Base-by-base conservation (phyloP, 306 rosid genomes). In the Luffa acutangula region DNA sequence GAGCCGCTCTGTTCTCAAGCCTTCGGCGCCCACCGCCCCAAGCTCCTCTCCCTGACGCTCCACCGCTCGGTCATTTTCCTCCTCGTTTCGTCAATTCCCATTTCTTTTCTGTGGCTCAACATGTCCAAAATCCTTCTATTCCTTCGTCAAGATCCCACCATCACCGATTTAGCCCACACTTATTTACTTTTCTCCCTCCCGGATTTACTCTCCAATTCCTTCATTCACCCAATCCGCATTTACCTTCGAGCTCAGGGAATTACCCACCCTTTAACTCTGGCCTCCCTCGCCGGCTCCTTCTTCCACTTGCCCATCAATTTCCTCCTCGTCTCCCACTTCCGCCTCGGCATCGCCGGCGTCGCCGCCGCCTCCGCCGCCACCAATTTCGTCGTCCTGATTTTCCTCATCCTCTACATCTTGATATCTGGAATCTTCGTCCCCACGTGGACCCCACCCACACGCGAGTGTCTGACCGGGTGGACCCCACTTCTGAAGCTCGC, bases 1-100 rank as follows among this genome's bases (percentile, higher is more conserved):
- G 97, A 93, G 74, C 97, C 99, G 0, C 93, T 95, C 2, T 95
- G 99, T 9, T 91, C 97, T 2, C 99, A 95, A 76, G 97, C 97
- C 85, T 95, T 90, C 78, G 97, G 99, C 2, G 99, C 99, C 0
- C 88, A 88, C 5, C 96, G 91, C 3, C 96, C 92, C 0, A 91
- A 90, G 21, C 91, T 91, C 21, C 88, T 95, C 2, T 93, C 96
- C 4, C 10, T 87, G 1, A 93, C 99, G 13, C 97, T 95, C 62
- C 99, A 93, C n/a, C 93, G 97, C 10, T 77, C 87, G 2, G 85
- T 93, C 36, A 71, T 95, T 18, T 95, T 95, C 75, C 96, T 95
- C 7, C 46, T 83, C 0, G 53, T 81, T 0, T 89, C 85, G 3
- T 91, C 97, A 12, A 36, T 95, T 36, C 99, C 99, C 88, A 91